phyloP scores from a whole-genome alignment of 305 asterid genomes.

The Fraxinus sp. region DNA sequence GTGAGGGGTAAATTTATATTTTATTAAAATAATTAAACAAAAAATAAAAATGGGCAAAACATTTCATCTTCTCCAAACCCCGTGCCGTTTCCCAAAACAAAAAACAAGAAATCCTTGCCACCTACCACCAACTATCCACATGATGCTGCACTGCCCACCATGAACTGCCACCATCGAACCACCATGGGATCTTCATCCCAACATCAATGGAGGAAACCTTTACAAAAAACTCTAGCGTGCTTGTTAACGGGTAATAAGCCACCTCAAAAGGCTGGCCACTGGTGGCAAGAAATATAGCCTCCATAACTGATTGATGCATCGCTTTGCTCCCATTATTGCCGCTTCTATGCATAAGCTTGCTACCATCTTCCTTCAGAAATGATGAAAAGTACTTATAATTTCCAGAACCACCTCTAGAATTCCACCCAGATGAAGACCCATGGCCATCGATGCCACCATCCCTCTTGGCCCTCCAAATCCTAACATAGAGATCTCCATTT shows the following conservation, averaged over 20 bases:
- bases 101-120: no score
- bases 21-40: no score
- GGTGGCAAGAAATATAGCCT: constrained; percentile 40
- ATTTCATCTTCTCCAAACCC: no score
- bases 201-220: constrained; percentile 62
- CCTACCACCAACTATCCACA: no score
- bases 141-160: constrained; percentile 40
- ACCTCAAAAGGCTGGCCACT: constrained; percentile 79
- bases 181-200: constrained; percentile 74
- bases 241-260: constrained; percentile 65
- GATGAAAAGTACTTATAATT: constrained; percentile 35
- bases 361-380: constrained; percentile 42
- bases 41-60: no score
- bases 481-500: no score
- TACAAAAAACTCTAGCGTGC: constrained; percentile 70
- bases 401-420: constrained; percentile 2
- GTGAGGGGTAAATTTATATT: no score
- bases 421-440: no score
- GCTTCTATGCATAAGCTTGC: constrained; percentile 28
- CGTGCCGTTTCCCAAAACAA: no score
- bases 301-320: constrained; percentile 66
- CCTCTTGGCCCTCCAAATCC: no score
- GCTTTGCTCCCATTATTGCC: constrained; percentile 43
- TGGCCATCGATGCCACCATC: no score
- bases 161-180: constrained; percentile 73